Conservation (phyloP, 345 rosid genomes). For the Eucalyptus virginea region DNA sequence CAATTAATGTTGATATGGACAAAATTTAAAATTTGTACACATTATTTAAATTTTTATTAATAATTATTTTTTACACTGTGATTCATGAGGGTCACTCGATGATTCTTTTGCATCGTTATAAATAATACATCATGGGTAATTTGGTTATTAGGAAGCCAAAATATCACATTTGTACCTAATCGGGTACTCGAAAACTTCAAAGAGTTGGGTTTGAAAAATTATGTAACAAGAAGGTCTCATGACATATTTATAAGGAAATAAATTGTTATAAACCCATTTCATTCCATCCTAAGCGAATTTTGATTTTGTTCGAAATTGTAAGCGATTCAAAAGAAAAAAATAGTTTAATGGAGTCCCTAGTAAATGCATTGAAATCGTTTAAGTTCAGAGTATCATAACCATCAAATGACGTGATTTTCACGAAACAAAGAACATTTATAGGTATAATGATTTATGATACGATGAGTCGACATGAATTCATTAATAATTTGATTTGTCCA, state of each 20-base stretch:
- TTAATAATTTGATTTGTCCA: background rate
- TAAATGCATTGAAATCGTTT: rapidly evolving
- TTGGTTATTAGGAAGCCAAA: too few species aligned
- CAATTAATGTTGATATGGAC: too few species aligned
- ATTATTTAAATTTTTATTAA: too few species aligned
- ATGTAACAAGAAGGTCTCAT: background rate
- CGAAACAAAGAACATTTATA: background rate
- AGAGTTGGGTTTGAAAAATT: rapidly evolving
- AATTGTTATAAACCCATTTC: background rate
- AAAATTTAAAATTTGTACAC: too few species aligned
- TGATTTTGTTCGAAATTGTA: background rate
- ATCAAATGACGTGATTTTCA: rapidly evolving
- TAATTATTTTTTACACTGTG: too few species aligned
- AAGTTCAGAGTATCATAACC: rapidly evolving
- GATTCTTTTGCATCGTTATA: rapidly evolving
- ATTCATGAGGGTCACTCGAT: rapidly evolving
- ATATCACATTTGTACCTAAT: rapidly evolving
- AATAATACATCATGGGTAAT: rapidly evolving
- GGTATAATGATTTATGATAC: too few species aligned
- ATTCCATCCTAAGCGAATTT: too few species aligned
- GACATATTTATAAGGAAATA: background rate
- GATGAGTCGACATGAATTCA: background rate
- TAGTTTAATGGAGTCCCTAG: background rate
- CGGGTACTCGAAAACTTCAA: background rate
- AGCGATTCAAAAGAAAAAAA: too few species aligned